A percentile compares a stretch with the other conserved stretches of the same genome.
Conservation (phyloP, 2,329 filamentous ascomycete genomes). For the Colletotrichum lentis region DNA sequence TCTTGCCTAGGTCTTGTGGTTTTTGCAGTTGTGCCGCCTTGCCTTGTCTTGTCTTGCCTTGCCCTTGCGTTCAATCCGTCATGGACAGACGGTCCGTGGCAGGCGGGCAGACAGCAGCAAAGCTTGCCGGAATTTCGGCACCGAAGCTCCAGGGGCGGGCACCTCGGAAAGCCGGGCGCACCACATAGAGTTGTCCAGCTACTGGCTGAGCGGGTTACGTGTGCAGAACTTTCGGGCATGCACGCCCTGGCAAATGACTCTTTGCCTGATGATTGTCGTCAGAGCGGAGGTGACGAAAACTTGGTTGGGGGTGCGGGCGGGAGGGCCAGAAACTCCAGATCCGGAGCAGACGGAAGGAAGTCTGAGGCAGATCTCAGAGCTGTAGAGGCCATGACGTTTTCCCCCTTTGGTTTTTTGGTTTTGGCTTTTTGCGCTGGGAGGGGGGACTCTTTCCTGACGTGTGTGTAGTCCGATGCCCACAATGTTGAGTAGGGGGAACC, state of each 20-base stretch:
- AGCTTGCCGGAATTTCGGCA: background rate
- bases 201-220: background rate
- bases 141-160: constrained; percentile 9
- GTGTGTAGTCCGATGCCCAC: background rate
- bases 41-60: background rate
- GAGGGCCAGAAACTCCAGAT: background rate
- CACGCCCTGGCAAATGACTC: background rate
- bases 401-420: background rate
- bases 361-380: background rate
- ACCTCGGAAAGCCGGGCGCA: constrained; percentile 11
- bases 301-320: background rate
- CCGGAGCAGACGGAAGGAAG: background rate
- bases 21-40: background rate
- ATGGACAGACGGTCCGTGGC: background rate
- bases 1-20: constrained; percentile 3
- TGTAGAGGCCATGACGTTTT: background rate
- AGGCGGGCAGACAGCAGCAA: background rate
- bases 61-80: background rate
- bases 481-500: background rate
- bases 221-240: background rate
- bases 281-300: no score
- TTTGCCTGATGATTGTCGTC: background rate
- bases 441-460: no score
- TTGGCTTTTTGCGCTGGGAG: background rate
- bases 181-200: constrained; percentile 7